Conservation (phyloP, 139 green algal species). For the Chlamydomonas eustigma region DNA sequence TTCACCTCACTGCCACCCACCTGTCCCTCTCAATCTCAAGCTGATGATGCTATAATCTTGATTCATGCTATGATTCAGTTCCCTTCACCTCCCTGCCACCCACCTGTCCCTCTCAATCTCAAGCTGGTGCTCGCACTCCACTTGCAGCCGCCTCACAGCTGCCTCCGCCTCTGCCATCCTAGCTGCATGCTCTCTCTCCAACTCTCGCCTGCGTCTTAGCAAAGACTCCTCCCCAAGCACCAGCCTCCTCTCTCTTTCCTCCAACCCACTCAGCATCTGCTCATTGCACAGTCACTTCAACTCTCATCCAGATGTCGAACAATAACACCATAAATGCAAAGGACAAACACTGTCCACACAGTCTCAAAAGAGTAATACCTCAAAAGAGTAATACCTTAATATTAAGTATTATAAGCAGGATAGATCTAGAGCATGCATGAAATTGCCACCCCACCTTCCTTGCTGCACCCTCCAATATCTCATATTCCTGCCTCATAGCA, state of each 20-base stretch:
- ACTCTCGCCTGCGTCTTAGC: constrained; percentile 32
- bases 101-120: constrained; percentile 56
- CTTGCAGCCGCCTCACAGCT: constrained; percentile 44
- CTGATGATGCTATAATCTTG: no score
- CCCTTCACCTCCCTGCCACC: constrained; percentile 23
- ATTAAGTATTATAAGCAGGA: no score
- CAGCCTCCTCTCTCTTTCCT: constrained; percentile 48
- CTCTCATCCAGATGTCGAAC: no score
- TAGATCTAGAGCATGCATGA: no score
- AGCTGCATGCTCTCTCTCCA: constrained; percentile 50
- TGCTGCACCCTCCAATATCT: constrained; percentile 39
- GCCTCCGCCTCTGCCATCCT: constrained; percentile 57
- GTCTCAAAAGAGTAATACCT: no score
- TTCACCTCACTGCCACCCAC: constrained; percentile 27
- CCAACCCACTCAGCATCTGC: constrained; percentile 27
- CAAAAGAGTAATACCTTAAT: no score
- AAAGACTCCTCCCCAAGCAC: constrained; percentile 42
- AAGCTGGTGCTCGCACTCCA: constrained; percentile 70
- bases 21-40: no score
- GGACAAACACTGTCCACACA: no score
- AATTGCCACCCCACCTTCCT: no score
- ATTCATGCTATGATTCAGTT: neutral
- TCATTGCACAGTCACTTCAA: no score
- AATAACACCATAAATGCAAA: no score
- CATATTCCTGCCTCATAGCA: constrained; percentile 34